Base-by-base conservation (phyloP, 257 asterid species). In the Solanum virginianum region DNA sequence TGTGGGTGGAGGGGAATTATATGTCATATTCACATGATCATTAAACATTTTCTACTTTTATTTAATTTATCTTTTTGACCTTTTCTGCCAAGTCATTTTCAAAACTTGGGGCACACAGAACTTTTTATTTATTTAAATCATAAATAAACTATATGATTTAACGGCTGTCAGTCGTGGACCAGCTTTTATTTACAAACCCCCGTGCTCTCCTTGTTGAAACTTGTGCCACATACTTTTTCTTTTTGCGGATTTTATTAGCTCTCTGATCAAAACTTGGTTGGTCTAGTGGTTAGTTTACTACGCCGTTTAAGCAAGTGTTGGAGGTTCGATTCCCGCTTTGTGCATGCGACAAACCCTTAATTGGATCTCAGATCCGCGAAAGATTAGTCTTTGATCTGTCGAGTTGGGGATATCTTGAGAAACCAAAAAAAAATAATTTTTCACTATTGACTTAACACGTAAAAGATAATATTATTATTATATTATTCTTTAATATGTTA, bases 21-120 rank as follows among this genome's bases (percentile, higher is more conserved):
- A 85, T 85, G 93, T 92, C 95, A 89, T 90, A 89, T 60, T 89
- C 88, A 82, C 80, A 83, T 89, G 87, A 83, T 89, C 85, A 84
- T 84, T 56, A 10, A 82, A 66, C 10, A 14, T 57, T 24, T 39
- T 54, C 22, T 54, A 51, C 47, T 51, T 77, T 77, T 51, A 77
- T 14, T 59, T 62, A 41, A 43, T 22, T 62, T 36, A 43, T 82
- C 43, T 65, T 56, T 49, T 89, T 88, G 90, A 87, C 87, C 84
- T 91, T 85, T 88, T 26, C 63, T 77, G 29, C 80, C 82, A 71
- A 83, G 83, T 86, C 93, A 86, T 75, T 85, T 84, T 90, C 90
- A 86, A 18, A 86, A 79, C 3, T 69, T 85, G 87, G 82, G 85
- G 87, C 87, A 84, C 88, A 68, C 77, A 81, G 57, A 59, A 88